Conservation (phyloP, 805 yeast species). For the Candida easanensis region DNA sequence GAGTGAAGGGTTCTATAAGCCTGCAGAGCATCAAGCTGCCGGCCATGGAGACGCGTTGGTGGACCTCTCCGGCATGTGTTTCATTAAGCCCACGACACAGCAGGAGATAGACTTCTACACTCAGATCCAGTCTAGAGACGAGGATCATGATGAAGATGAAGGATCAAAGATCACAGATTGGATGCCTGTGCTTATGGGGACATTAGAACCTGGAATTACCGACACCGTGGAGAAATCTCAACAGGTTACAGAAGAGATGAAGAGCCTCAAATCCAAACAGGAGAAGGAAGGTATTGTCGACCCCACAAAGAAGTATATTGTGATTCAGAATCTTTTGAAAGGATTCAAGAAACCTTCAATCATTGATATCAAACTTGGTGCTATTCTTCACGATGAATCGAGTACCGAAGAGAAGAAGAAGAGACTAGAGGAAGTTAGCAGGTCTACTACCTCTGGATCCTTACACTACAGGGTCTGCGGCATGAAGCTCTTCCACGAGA, state of each 20-base stretch:
- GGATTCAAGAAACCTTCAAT: conserved; percentile 68
- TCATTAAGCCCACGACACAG: conserved; percentile 62
- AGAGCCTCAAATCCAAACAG: conserved; percentile 7
- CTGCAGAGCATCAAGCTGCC: conserved; percentile 68
- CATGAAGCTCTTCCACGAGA: conserved; percentile 52
- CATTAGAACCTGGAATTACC: conserved; percentile 45
- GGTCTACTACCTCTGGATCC: conserved; percentile 76
- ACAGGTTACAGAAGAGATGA: conserved; percentile 24
- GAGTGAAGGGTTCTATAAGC: not conserved
- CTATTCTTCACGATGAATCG: conserved; percentile 59
- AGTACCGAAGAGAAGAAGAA: conserved; percentile 57
- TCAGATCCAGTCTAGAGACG: conserved; percentile 22
- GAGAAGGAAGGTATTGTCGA: not conserved
- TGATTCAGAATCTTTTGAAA: conserved; percentile 64
- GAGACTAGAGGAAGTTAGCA: conserved; percentile 62
- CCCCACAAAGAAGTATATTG: conserved; percentile 43
- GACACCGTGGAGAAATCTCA: conserved; percentile 24
- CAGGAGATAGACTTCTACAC: conserved; percentile 79
- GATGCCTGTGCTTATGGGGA: conserved; percentile 67
- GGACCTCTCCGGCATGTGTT: conserved; percentile 60
- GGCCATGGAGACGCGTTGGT: conserved; percentile 84
- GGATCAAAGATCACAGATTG: conserved; percentile 45
- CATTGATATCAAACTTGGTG: conserved; percentile 82
- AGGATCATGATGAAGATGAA: conserved; percentile 20
- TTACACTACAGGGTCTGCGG: conserved; percentile 83